Base-by-base conservation (phyloP, 805 yeast genomes). In the Candida berthetii region DNA sequence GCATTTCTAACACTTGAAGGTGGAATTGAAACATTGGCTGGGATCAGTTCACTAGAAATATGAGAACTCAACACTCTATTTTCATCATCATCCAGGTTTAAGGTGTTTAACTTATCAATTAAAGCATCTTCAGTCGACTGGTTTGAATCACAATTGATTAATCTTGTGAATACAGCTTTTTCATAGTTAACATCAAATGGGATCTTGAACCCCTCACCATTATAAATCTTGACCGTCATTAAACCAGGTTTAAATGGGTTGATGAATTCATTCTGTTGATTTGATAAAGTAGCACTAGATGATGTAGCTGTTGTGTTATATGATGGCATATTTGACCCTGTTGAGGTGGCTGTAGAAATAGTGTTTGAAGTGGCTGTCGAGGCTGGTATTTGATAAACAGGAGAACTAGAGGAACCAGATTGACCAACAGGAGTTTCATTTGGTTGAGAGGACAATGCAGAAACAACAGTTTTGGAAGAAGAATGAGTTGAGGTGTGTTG, bases 181-280 rank as follows among this genome's bases (percentile, higher is more conserved):
- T 78, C 83, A 43, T 82, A 77, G 43, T 77, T 78, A 43, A 85
- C 68, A 22, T 78, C 77, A 37, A 84, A 77, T 5, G 96, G 96
- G 38, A 89, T 70, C 37, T 69, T 69, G 48, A 88, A 72, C 39
- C 78, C 76, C 44, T 74, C 72, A 31, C 90, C 85, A 32, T 78
- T 76, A 55, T 85, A 85, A 10, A 88, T 74, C 55, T 85, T 85
- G 22, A 88, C 82, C 0, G 90, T 84, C 49, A 88, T 70, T 24
- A 85, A 67, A 2, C 96, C 96, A 0, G 91, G 89, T 27, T 64
- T 66, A 38, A 66, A 59, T 1, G 55, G 50, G 11, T 41, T 48
- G 27, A 43, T 15, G 37, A 45, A 48, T 17, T 45, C 48, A 6
- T 41, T 10, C 11, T 24, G 31, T 13, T 25, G 19, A 16, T 9